Percentiles rank a stretch among this genome's conserved stretches.
Evolutionary conservation across 2,329 filamentous ascomycete genomes (phyloP).

Genomic region (Paracoccidioides lutzii): DNA sequence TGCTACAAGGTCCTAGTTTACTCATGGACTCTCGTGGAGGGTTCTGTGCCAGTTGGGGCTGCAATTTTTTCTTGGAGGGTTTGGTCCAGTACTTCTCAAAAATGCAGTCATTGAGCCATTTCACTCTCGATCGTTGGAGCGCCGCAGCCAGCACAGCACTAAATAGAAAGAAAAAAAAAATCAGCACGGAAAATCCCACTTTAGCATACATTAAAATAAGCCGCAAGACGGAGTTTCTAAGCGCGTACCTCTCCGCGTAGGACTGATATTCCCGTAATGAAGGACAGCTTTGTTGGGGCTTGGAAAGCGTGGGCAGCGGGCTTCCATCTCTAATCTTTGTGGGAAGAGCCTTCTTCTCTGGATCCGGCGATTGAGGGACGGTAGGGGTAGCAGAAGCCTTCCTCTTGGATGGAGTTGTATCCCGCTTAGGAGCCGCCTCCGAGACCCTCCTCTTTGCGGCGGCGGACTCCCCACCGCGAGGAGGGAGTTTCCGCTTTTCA

Average conservation of each 20-base stretch:
- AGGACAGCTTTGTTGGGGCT: slow-evolving; percentile 38
- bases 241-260: slow-evolving; percentile 40
- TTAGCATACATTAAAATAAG: background rate
- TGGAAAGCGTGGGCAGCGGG: slow-evolving; percentile 40
- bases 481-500: slow-evolving; percentile 32
- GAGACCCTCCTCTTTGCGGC: slow-evolving; percentile 32
- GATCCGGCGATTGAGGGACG: slow-evolving; percentile 19
- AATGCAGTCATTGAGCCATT: slow-evolving; percentile 42
- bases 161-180: background rate
- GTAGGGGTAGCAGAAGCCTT: slow-evolving; percentile 21
- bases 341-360: slow-evolving; percentile 34
- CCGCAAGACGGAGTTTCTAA: background rate
- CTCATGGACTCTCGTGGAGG: slow-evolving; percentile 41
- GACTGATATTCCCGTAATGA: slow-evolving; percentile 45
- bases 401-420: slow-evolving; percentile 19
- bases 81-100: slow-evolving; percentile 47
- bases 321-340: slow-evolving; percentile 41
- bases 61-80: slow-evolving; percentile 42
- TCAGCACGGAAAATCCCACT: slow-evolving; percentile 10
- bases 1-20: slow-evolving; percentile 44
- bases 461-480: slow-evolving; percentile 25
- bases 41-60: slow-evolving; percentile 33
- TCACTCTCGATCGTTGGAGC: slow-evolving; percentile 45
- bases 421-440: slow-evolving; percentile 24
- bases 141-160: slow-evolving; percentile 46